Evolutionary conservation across 345 rosid species (phyloP), one percentile per base, ranked within the genome.

Genomic region (Raphanus sativus): DNA sequence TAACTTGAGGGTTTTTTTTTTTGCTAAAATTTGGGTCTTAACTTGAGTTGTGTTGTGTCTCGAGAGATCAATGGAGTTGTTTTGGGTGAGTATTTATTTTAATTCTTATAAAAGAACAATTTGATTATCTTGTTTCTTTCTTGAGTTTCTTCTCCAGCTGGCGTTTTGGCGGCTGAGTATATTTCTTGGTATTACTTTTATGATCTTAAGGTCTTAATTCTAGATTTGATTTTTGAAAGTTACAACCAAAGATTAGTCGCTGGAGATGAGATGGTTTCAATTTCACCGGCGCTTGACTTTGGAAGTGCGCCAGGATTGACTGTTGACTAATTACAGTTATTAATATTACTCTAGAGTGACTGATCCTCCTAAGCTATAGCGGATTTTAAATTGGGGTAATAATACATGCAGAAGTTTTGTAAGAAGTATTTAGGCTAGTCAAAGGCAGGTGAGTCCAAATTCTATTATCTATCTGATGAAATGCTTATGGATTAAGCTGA

Each of bases 271-370:
- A 40, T 76, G 54, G 54, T 33, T 61, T 45, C 12, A n/a, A 3
- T 5, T 48, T 69, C 69, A 76, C 74, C 79, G 63, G 40, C 62
- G 5, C 38, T 68, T 48, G 54, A 68, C 73, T 40, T 13, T 4
- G 32, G 7, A 65, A 68, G 36, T 48, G 67, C 32, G 29, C 13
- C 74, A 48, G 29, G 40, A 76, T 76, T 68, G 79, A 76, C 61
- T 68, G 38, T 68, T 76, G 79, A 76, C 79, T 66, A 40, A 4
- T 50, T 54, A 52, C 11, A 54, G 1, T 12, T 48, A 12, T 8
- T 30, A 9, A 15, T 36, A 28, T 13, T n/a, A 21, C 0, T 21
- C 21, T 48, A 17, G 26, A 52, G 24, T 54, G 29, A 25, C 13
- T 15, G 12, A 8, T 32, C 42, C 64, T 58, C 30, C 5, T 21